These are phyloP conservation scores for Hypoxylon sp. DNA, from an alignment of 2,329 filamentous ascomycete genomes.

Conservation along the genomic window DNA sequence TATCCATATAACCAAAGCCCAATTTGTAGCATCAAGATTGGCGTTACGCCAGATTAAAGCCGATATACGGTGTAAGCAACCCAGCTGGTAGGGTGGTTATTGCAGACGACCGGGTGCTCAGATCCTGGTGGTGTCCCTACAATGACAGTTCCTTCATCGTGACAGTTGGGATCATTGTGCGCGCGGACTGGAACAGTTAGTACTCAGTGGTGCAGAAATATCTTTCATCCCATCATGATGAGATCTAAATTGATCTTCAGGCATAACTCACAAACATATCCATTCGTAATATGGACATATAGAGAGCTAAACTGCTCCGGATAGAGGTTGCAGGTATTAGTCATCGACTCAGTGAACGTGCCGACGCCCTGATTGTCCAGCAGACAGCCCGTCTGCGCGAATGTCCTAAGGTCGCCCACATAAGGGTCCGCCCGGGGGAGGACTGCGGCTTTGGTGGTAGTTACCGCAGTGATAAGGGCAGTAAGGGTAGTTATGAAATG, in stretches of 20 bases:
- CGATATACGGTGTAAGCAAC: constrained; percentile 33
- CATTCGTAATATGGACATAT: constrained; percentile 31
- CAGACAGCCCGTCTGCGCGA: constrained; percentile 25
- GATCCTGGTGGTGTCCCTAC: neutral
- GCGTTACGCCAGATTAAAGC: neutral
- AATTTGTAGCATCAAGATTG: neutral
- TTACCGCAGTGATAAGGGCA: constrained; percentile 17
- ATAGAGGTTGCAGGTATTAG: constrained; percentile 28
- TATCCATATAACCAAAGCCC: neutral
- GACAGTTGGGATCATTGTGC: constrained; percentile 23
- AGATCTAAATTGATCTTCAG: neutral
- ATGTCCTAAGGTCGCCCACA: constrained; percentile 43
- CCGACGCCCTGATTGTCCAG: constrained; percentile 42
- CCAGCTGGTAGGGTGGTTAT: constrained; percentile 31
- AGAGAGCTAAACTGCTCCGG: constrained; percentile 36
- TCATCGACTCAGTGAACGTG: constrained; percentile 41
- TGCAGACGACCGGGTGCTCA: constrained; percentile 23
- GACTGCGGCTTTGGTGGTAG: constrained; percentile 15
- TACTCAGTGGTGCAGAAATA: constrained; percentile 8
- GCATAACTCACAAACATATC: constrained; percentile 39
- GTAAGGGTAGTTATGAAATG: constrained; percentile 20
- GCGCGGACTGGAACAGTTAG: constrained; percentile 35
- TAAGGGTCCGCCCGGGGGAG: constrained; percentile 35
- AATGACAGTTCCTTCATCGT: constrained; percentile 33
- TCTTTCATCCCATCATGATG: neutral